Evolutionary conservation across 1,284 basidiomycete genomes (phyloP), one percentile per base, ranked within the genome.

Genomic region (Ceratobasidium theobromae): DNA sequence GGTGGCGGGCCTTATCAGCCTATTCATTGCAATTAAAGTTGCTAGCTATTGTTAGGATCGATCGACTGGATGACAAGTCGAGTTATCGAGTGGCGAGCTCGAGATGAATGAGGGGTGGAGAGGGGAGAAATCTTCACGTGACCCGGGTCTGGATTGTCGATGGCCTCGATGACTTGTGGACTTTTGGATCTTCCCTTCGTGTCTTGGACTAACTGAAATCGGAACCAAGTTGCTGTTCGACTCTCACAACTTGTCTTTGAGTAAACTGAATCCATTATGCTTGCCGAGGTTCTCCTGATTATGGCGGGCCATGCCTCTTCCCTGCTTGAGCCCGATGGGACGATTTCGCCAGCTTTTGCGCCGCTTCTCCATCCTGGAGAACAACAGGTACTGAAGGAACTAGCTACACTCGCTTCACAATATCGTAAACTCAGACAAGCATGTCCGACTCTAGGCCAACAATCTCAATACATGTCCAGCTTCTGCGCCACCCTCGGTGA

Each of bases 361-460:
- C 79, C 85, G 9, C 84, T 93, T 18, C 82, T 95, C 1, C 92
- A 95, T 73, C 93, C 92, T 0, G 93, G 93, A 1, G 93, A 95
- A 75, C 82, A 86, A 58, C 84, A 93, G 73, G 88, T 87, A 68
- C 81, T 95, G 27, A 86, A 90, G 72, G 82, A 84, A 3, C 82
- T 95, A 1, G 88, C 83, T 1, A 79, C 81, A 41, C 84, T 93
- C 48, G 91, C 90, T 0, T 80, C 79, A 38, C 82, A 86, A 28
- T 94, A 93, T 75, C 79, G 83, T 68, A 85, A 79, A 65, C 85
- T 95, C 72, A 60, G 48, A 40, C 60, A 33, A 9, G 81, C 84
- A 12, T 79, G 79, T n/a, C 84, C 85, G 3, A 77, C 79, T 6
- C 46, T 62, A 28, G 58, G 30, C 33, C 58, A 62, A 28, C 58